phyloP scores from a whole-genome alignment of 495 filamentous ascomycete species.

The Xylaria telfairii region DNA sequence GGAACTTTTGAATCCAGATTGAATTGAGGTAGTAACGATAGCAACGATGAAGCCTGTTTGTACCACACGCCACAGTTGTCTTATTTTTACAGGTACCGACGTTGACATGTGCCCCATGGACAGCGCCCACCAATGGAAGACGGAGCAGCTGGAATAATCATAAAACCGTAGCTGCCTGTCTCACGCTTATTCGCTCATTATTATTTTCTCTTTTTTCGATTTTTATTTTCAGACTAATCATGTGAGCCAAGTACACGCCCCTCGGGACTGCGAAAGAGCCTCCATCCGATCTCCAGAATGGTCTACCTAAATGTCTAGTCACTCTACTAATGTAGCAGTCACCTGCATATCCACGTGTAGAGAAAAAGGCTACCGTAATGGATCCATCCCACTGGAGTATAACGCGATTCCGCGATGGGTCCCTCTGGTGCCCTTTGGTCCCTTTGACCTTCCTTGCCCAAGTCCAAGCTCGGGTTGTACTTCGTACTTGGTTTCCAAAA shows the following conservation, averaged over 20 bases:
- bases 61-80: slow-evolving; percentile 16
- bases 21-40: slow-evolving; percentile 11
- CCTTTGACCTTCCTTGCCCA: too few relatives aligned
- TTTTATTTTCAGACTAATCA: slow-evolving; percentile 18
- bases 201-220: not conserved
- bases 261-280: not conserved
- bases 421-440: too few relatives aligned
- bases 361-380: slow-evolving; percentile 9
- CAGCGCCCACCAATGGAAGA: not conserved
- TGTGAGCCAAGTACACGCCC: not conserved
- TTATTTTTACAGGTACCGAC: not conserved
- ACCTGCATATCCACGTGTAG: slow-evolving; percentile 21
- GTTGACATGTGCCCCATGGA: not conserved
- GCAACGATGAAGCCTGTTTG: not conserved
- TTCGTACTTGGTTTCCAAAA: not conserved
- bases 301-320: not conserved
- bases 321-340: slow-evolving; percentile 10
- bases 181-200: slow-evolving; percentile 15
- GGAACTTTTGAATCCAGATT: slow-evolving; percentile 8
- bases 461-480: slow-evolving; percentile 10
- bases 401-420: not conserved
- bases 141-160: not conserved
- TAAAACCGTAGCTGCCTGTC: not conserved
- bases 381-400: slow-evolving; percentile 7
- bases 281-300: slow-evolving; percentile 3